phyloP scores from a whole-genome alignment of 257 asterid genomes.

The Fraxinus quadrangulata region DNA sequence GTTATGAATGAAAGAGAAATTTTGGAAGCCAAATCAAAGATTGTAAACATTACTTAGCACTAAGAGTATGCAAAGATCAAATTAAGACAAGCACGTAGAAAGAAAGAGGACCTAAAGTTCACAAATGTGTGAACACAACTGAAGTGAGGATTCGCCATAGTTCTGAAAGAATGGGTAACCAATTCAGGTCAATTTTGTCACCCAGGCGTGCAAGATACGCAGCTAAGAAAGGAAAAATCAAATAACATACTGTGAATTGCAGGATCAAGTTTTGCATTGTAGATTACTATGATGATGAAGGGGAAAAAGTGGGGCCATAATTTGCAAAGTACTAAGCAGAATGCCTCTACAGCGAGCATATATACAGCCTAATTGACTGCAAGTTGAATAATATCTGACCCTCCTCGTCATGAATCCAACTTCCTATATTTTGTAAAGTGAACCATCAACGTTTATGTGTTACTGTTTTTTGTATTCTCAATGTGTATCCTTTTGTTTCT shows the following conservation, averaged over 20 bases:
- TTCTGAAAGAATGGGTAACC: neutral
- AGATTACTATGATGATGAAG: conserved; percentile 7
- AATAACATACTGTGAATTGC: neutral
- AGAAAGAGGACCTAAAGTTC: too few relatives aligned
- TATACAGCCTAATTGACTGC: too few relatives aligned
- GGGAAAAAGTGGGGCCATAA: neutral
- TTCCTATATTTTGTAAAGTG: conserved; percentile 15
- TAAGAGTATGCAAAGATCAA: too few relatives aligned
- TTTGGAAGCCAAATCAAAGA: neutral
- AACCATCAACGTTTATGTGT: conserved; percentile 7
- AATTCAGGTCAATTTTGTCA: neutral
- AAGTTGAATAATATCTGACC: too few relatives aligned
- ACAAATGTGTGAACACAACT: too few relatives aligned
- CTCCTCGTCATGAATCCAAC: too few relatives aligned
- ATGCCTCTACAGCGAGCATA: too few relatives aligned
- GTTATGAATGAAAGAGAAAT: neutral
- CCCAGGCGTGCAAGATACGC: neutral
- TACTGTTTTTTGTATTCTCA: neutral
- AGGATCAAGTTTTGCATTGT: conserved; percentile 14
- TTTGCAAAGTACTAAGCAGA: too few relatives aligned
- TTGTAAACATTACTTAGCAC: too few relatives aligned
- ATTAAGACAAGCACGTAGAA: too few relatives aligned
- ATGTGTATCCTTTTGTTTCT: neutral
- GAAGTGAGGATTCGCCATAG: too few relatives aligned
- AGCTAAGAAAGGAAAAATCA: neutral